Percentiles rank a stretch among this genome's conserved stretches.
Evolutionary conservation across 2,329 filamentous ascomycete species (phyloP).

Genomic region (Aspergillus sp.): DNA sequence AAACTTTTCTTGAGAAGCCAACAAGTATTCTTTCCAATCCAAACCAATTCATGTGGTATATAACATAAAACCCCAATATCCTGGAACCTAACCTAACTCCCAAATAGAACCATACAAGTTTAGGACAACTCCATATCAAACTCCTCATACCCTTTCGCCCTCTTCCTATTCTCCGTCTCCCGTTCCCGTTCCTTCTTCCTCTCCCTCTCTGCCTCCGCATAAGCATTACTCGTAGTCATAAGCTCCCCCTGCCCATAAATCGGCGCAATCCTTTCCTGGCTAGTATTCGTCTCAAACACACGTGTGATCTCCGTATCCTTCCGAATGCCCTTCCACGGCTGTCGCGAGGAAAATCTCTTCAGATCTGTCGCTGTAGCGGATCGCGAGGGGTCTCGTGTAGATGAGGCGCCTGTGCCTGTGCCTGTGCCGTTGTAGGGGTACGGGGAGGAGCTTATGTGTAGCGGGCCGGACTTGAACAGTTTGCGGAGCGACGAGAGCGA

Average conservation of each 20-base stretch:
- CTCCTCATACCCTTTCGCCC: background rate
- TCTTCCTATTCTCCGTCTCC: background rate
- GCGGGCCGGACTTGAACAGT: background rate
- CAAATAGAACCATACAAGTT: too few relatives aligned
- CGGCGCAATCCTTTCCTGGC: slow-evolving; percentile 2
- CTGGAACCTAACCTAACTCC: too few relatives aligned
- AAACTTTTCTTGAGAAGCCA: background rate
- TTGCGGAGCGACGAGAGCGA: slow-evolving; percentile 16
- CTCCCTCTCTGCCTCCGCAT: background rate
- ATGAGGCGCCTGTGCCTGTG: background rate
- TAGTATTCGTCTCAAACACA: background rate
- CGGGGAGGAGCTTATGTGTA: background rate
- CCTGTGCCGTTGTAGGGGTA: background rate
- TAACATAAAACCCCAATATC: too few relatives aligned
- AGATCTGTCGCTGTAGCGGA: background rate
- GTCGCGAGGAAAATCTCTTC: background rate
- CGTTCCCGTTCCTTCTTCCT: background rate
- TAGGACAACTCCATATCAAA: background rate
- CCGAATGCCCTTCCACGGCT: background rate
- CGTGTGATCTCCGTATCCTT: slow-evolving; percentile 3
- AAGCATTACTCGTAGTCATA: background rate
- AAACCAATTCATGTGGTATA: too few relatives aligned
- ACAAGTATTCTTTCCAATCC: too few relatives aligned
- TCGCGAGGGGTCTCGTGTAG: background rate
- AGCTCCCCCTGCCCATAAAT: slow-evolving; percentile 2